Evolutionary conservation across 345 rosid genomes (phyloP).

Genomic region (Toxicodendron radicans): DNA sequence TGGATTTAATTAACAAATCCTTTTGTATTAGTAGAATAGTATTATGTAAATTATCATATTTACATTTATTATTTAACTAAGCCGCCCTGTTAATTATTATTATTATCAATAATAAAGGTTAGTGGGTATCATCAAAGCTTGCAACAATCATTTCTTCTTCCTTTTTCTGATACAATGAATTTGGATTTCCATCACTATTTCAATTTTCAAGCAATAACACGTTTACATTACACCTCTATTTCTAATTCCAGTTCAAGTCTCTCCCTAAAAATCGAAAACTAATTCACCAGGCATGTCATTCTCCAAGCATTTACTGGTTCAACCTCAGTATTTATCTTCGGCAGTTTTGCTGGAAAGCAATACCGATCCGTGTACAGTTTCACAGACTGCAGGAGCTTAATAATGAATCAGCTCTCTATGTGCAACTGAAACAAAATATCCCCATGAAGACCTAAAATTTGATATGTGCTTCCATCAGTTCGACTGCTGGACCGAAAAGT

Average conservation of each 20-base stretch:
- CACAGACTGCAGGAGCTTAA: background rate
- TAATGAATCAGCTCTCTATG: too few species aligned
- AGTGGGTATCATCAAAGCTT: background rate
- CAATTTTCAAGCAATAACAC: background rate
- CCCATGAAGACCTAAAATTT: too few species aligned
- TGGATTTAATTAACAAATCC: conserved; percentile 17
- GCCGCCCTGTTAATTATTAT: background rate
- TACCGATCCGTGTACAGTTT: background rate
- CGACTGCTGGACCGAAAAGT: background rate
- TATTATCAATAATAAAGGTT: background rate
- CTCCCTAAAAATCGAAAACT: too few species aligned
- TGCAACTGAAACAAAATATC: too few species aligned
- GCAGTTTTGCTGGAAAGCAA: too few species aligned
- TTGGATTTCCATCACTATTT: background rate
- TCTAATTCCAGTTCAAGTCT: too few species aligned
- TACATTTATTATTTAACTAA: conserved; percentile 7
- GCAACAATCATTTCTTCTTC: background rate
- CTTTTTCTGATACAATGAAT: background rate
- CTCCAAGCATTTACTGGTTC: too few species aligned
- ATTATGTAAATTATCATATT: conserved; percentile 24
- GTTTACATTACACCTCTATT: too few species aligned
- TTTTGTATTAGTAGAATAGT: background rate
- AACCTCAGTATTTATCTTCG: background rate
- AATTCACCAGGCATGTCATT: too few species aligned
- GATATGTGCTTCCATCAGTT: background rate